Evolutionary conservation across 225 moss, liverwort and hornwort genomes (phyloP), one percentile per base, ranked within the genome.

Genomic region (Marchantia polymorpha): DNA sequence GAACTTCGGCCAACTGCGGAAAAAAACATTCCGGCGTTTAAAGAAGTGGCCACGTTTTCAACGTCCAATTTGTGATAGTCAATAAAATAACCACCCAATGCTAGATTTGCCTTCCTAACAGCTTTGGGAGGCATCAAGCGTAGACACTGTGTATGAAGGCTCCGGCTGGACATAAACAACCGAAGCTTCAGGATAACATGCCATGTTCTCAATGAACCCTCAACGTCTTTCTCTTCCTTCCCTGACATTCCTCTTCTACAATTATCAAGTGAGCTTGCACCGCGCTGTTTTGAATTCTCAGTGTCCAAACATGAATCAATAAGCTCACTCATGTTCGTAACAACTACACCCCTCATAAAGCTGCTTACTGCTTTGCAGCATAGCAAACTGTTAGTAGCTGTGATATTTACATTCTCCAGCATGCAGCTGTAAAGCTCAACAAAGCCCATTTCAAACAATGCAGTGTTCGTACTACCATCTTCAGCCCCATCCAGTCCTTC

Each of bases 81-180:
- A 65, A 89, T 74, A 47, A 78, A 73, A 80, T 73, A 82, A 67
- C 92, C 92, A 75, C 87, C 82, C 64, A 87, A 64, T 73, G 75
- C 76, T 55, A 70, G 70, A 72, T 82, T 90, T 81, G 92, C 93
- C 84, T 92, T 95, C 76, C 88, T 91, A 63, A 92, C 92, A 83
- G 91, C 87, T 83, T 91, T 99, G 26, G 99, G 92, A 73, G 99
- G 91, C 95, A 99, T 95, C 72, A 92, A 79, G 60, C 89, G 86
- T 29, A 93, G 73, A 81, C 91, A 99, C 74, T 93, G 95, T 75
- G 83, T 90, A 81, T 91, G 88, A 81, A 99, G 81, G 77, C 84
- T 89, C 79, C 84, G 89, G 50, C 84, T 83, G 74, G 85, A 76
- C 30, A 70, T 58, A 68, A 89, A 93, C 78, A 91, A 64, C 75